Conservation (phyloP, 129 eudicot genomes). For the Chrysanthemum seticuspe region DNA sequence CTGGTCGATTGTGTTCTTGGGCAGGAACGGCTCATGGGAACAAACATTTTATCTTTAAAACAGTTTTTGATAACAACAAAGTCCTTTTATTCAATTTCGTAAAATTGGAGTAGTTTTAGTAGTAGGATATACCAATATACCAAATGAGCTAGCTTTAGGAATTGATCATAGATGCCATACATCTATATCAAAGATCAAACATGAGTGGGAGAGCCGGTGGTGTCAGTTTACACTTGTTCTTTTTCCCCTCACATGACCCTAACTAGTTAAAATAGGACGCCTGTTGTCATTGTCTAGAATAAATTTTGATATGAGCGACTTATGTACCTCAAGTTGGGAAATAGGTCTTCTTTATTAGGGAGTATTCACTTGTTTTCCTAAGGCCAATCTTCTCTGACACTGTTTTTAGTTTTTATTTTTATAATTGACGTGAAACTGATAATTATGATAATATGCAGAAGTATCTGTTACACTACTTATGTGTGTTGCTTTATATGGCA, state of each 20-base stretch:
- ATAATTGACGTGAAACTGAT: neutral
- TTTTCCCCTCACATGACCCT: no score
- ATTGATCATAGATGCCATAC: neutral
- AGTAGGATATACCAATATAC: neutral
- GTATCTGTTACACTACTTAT: neutral
- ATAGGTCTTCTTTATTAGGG: neutral
- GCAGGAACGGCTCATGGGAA: neutral
- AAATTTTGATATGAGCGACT: neutral
- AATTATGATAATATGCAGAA: neutral
- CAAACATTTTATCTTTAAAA: neutral
- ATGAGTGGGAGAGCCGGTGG: neutral
- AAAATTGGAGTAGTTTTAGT: neutral
- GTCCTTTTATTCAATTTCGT: neutral
- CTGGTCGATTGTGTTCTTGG: neutral
- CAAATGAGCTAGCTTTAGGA: neutral
- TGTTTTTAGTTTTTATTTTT: neutral
- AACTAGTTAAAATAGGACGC: neutral
- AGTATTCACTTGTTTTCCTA: neutral
- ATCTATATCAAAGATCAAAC: neutral
- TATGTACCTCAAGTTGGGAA: neutral
- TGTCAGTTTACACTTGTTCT: neutral
- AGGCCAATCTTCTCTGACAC: neutral
- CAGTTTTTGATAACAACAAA: neutral
- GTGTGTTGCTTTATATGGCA: constrained; percentile 26
- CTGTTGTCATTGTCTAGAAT: neutral